These are phyloP conservation scores for Litsea cubeba DNA, from an alignment of 164 flowering plant species.

Conservation along the genomic window DNA sequence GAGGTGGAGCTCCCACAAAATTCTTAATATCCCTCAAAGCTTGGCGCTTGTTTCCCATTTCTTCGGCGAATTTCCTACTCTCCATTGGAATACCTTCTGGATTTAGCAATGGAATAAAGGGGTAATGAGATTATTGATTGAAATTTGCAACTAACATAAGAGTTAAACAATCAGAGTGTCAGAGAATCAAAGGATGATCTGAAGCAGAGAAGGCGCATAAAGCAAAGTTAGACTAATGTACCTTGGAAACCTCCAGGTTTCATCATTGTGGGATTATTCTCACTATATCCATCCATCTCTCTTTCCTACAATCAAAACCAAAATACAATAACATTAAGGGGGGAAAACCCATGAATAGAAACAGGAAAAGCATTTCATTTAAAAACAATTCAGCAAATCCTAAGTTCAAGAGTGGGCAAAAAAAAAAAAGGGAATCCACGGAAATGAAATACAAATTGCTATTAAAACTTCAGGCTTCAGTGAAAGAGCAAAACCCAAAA, in stretches of 20 bases:
- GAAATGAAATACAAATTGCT: background rate
- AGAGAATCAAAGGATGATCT: background rate
- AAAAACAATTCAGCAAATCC: background rate
- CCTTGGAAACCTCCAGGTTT: conserved; percentile 19
- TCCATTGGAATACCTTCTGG: conserved; percentile 28
- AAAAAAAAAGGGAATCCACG: background rate
- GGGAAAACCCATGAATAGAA: background rate
- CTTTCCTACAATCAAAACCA: conserved; percentile 13
- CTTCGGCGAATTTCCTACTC: conserved; percentile 30
- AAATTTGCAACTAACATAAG: background rate
- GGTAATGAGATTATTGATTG: conserved; percentile 1
- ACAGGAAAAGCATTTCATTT: background rate
- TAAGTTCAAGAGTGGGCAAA: background rate
- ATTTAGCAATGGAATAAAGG: conserved; percentile 3
- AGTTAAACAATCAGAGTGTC: background rate
- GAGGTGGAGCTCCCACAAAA: conserved; percentile 40
- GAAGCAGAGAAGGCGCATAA: background rate
- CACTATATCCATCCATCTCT: conserved; percentile 63
- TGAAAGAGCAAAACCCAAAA: background rate
- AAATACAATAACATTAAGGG: background rate
- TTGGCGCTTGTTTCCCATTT: conserved; percentile 49
- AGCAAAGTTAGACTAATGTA: background rate
- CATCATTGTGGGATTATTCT: conserved; percentile 50
- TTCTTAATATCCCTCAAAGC: conserved; percentile 68
- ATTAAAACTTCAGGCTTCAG: background rate